Evolutionary conservation across 306 rosid genomes (phyloP).

Genomic region (Medicago truncatula): MtrunA17r5.0-ANR NC_053049.1:47138001-47138500

Average conservation of each 20-base stretch:
- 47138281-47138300: constrained; percentile 27
- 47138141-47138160: too few species aligned
- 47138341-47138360: constrained; percentile 50
- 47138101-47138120: not conserved
- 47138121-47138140: not conserved
- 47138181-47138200: constrained; percentile 4
- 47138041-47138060: too few species aligned
- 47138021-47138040: too few species aligned
- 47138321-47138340: constrained; percentile 56
- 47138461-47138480: constrained; percentile 38
- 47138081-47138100: not conserved
- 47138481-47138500: constrained; percentile 11
- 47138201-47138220: constrained; percentile 47
- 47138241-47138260: too few species aligned
- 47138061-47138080: too few species aligned
- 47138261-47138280: not conserved
- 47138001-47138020: too few species aligned
- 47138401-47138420: too few species aligned
- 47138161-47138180: not conserved
- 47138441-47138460: constrained; percentile 54
- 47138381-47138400: constrained; percentile 47
- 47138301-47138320: constrained; percentile 21
- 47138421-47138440: not conserved
- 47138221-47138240: not conserved
- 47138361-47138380: constrained; percentile 50